Evolutionary conservation across 768 basidiomycete genomes (phyloP), one percentile per base, ranked within the genome.

Genomic region (Kwoniella mangroviensis): DNA sequence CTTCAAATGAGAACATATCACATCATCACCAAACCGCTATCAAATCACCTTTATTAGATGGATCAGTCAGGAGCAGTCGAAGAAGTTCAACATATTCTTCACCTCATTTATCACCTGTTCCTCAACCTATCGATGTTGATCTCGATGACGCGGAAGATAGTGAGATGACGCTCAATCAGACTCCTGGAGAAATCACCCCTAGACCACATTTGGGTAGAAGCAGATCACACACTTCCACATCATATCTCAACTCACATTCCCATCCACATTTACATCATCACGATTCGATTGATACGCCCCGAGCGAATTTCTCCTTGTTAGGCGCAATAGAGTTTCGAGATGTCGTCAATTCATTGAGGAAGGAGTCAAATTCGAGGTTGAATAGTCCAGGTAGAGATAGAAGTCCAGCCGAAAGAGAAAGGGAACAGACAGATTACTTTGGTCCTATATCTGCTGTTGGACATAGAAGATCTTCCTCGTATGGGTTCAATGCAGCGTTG

Each of bases 281-380:
- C 41, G 63, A 75, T 41, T 67, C 66, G 26, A 66, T 71, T 22
- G 77, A 80, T 51, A 74, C 75, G 2, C 81, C 79, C 4, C 71
- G 82, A 67, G 76, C 84, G 49, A 74, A 77, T 68, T 73, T 98
- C 73, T 84, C 96, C 2, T 87, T 99, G 1, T 88, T 98, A 4
- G 93, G 96, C 10, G 97, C 97, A 0, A 88, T 99, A 54, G 97
- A 99, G 83, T 99, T 99, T 84, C 88, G 94, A 19, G 90, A 94
- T 69, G 91, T 98, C 24, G 91, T 99, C 22, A 87, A 91, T 12
- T 90, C 91, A 0, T 85, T 99, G 24, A 88, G 89, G 72, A 86
- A 86, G 59, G 89, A 94, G 76, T 90, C 90, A 11, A 72, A 68
- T 26, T 73, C 71, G 34, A 58, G 67, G 71, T 28, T n/a, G 22